Base-by-base conservation (phyloP, 495 filamentous ascomycete genomes). In the Podospora pseudopauciseta region DNA sequence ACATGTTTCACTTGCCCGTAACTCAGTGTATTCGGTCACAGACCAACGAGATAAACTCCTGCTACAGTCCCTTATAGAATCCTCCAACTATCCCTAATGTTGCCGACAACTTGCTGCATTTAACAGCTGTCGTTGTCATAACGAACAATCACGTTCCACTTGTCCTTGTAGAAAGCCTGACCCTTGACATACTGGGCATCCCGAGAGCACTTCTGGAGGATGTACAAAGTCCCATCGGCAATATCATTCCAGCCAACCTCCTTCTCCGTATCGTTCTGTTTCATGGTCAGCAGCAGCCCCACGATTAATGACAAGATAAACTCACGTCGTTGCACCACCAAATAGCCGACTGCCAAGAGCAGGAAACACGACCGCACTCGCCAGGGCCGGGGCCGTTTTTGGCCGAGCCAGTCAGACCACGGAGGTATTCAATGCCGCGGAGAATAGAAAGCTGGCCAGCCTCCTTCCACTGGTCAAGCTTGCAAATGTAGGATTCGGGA, bases 271-370 rank as follows among this genome's bases (percentile, higher is more conserved):
- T 49, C 39, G 39, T 49, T 49, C 39, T 49, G 13, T 16, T 49
- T 7, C 39, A 16, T 49, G 7, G 39, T 49, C 13, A 49, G 39
- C 39, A 9, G 39, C 23, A 49, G 15, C 3, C 6, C 34, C 9
- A 49, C 7, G 39, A 11, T 13, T 13, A 13, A 49, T 39, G 13
- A 49, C 39, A 49, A 16, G 39, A 13, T 16, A 49, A 49, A 72
- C 60, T 39, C 27, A 71, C 66, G 60, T 79, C 75, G 26, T 79
- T 79, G 66, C 77, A 79, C 70, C 72, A 71, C 5, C 28, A 75
- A 9, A 78, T 77, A 2, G 71, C 75, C 0, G 69, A 54, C n/a
- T 56, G 60, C 27, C 73, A 70, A 1, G 65, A 69, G 63, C 77
- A 79, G 27, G 66, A 71, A 9, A 79, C 68, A 1, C 75, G 70